phyloP scores from a whole-genome alignment of 345 rosid genomes.

The Clausena lansium region DNA sequence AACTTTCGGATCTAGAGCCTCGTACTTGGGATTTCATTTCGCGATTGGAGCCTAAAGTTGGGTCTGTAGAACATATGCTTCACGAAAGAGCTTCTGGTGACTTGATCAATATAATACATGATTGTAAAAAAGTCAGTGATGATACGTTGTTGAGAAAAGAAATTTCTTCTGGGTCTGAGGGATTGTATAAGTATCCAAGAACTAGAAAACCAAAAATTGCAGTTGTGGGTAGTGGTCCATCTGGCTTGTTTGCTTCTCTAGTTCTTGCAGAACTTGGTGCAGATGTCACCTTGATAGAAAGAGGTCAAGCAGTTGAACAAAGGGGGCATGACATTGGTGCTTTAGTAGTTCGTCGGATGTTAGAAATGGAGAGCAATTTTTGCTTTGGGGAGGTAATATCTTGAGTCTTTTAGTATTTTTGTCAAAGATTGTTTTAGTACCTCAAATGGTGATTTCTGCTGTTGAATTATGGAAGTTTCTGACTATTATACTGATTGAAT shows the following conservation, averaged over 20 bases:
- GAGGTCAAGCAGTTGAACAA: slow-evolving; percentile 93
- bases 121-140: slow-evolving; percentile 31
- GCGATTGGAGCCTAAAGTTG: slow-evolving; percentile 66
- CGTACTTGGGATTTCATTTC: slow-evolving; percentile 80
- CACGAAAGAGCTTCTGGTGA: slow-evolving; percentile 48
- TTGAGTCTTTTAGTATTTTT: slow-evolving; percentile 29
- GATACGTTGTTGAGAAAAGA: slow-evolving; percentile 15
- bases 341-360: slow-evolving; percentile 65
- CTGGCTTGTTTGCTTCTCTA: slow-evolving; percentile 91
- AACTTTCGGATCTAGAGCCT: slow-evolving; percentile 78
- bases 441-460: neutral
- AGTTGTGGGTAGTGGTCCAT: slow-evolving; percentile 92
- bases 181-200: slow-evolving; percentile 21
- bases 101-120: slow-evolving; percentile 54
- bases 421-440: slow-evolving; percentile 21
- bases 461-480: neutral
- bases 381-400: slow-evolving; percentile 95
- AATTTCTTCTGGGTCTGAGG: slow-evolving; percentile 21
- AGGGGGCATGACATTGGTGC: slow-evolving; percentile 97
- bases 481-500: neutral
- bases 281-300: slow-evolving; percentile 84
- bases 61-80: slow-evolving; percentile 59
- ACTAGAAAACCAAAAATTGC: slow-evolving; percentile 58
- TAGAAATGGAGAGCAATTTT: slow-evolving; percentile 90
- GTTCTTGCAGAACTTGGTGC: slow-evolving; percentile 96